Base-by-base conservation (phyloP, 1,139 yeast species). In the Saccharomyces hybrid region DNA sequence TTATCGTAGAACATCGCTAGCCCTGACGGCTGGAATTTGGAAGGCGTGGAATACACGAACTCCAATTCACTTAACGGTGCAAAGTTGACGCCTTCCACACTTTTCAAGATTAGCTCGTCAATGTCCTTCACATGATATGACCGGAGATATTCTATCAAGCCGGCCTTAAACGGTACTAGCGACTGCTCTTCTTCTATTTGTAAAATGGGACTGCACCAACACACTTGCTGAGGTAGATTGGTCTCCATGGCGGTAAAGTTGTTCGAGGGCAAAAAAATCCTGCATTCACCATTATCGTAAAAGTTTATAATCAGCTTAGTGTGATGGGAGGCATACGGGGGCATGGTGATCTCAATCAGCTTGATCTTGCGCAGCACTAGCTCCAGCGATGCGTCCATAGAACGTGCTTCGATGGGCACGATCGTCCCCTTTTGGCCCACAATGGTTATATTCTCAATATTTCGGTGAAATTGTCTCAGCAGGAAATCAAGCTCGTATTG, bases 271-370 rank as follows among this genome's bases (percentile, higher is more conserved):
- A 84, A 72, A n/a, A 80, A 78, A 0, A 84, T 65, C 61, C 78
- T 82, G 31, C 78, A 67, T 0, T 76, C 66, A 0, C 65, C 65
- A 58, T 78, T 80, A 2, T 62, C 65, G 60, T 73, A 81, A 56
- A 78, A 73, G 63, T 83, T 83, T 14, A 85, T 70, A 77, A 84
- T 81, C 79, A 84, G 73, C 62, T 85, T 85, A 2, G 87, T 76
- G 64, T 85, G 90, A 64, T 85, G 90, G 2, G 84, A 76, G 0
- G 74, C 56, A 56, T 54, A 73, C 2, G 67, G 71, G 4, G 70
- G 67, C 75, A 73, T 71, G 11, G 52, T 34, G 9, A 71, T 60
- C 28, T 62, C 59, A 1, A 63, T 53, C 2, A 64, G 38, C 11
- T 55, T 54, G 2, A 67, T 42, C 42, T 62, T 64, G 11, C 55